Evolutionary conservation across 768 basidiomycete genomes (phyloP).

Genomic region (Tulasnella sp.): DNA sequence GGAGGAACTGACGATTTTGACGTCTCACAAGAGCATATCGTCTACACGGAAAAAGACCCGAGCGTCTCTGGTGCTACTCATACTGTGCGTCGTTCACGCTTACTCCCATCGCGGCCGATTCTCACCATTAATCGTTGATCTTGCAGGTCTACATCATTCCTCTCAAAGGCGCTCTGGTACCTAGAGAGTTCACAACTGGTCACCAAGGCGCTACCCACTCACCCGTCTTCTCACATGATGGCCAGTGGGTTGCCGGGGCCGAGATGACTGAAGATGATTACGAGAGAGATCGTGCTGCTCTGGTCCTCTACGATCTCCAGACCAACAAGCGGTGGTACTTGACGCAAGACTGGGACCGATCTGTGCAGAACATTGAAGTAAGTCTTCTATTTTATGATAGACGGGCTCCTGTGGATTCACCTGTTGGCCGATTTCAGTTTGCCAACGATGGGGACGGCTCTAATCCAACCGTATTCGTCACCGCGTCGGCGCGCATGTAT

Average conservation of each 20-base stretch:
- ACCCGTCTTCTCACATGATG: constrained; percentile 28
- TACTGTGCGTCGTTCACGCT: constrained; percentile 51
- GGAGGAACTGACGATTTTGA: constrained; percentile 31
- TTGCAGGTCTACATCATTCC: constrained; percentile 64
- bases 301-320: constrained; percentile 25
- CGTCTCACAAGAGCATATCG: constrained; percentile 46
- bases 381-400: background rate
- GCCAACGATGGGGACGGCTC: constrained; percentile 10
- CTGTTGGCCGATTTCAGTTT: constrained; percentile 32
- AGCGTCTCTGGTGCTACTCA: constrained; percentile 72
- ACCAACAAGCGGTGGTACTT: constrained; percentile 16
- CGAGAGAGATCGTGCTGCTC: constrained; percentile 26
- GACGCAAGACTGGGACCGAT: constrained; percentile 15
- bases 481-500: constrained; percentile 50
- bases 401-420: background rate
- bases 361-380: background rate
- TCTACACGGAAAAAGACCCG: constrained; percentile 82
- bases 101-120: background rate
- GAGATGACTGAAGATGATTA: constrained; percentile 30
- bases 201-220: constrained; percentile 28
- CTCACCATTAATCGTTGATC: background rate
- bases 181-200: constrained; percentile 28
- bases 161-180: constrained; percentile 20
- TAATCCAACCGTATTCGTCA: constrained; percentile 31
- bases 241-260: constrained; percentile 21